Evolutionary conservation across 106 monocot species (phyloP), one percentile per base, ranked within the genome.

Genomic region (Gastrodia elata): DNA sequence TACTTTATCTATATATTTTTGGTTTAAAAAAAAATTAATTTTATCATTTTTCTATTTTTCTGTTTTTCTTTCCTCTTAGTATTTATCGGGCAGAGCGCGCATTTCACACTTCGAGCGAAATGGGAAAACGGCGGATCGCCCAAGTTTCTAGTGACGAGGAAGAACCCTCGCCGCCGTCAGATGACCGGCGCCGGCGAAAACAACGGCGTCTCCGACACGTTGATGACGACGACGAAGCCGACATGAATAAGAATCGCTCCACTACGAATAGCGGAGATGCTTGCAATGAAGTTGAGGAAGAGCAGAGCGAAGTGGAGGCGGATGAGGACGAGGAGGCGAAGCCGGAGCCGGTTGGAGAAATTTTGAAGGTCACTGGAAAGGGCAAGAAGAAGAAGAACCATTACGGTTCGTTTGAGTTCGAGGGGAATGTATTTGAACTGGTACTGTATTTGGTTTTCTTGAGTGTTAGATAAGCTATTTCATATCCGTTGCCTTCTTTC

Each of bases 341-440:
- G 28, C 85, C 96, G 28, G 77, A 77, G 71, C 83, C 87, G 22
- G 46, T 90, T 11, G 96, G 96, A 14, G 88, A 84, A 1, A 73
- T 74, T 11, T 9, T 92, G 24, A 88, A 65, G 79, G 79, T 90
- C 39, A 83, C 86, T 1, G 96, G 96, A 8, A 92, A 84, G 68
- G 96, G 96, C 33, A 82, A 71, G 83, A 80, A 74, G 82, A 82
- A 70, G 88, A 92, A 88, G 81, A 86, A 74, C 36, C 90, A 97
- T 76, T 92, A 82, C 59, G 13, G 70, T 1, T 85, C 92, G 11
- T 97, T 97, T 64, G 96, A 97, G 81, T 81, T 83, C 72, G 92
- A 97, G 35, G 90, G 87, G 2, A 88, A 87, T 49, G 74, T 72
- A 8, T 97, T 83, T 74, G 92, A 92, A 71, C 82, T 92, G 7